Evolutionary conservation across 2,329 filamentous ascomycete genomes (phyloP).

Genomic region (Drechslerella coelobrocha): DNA sequence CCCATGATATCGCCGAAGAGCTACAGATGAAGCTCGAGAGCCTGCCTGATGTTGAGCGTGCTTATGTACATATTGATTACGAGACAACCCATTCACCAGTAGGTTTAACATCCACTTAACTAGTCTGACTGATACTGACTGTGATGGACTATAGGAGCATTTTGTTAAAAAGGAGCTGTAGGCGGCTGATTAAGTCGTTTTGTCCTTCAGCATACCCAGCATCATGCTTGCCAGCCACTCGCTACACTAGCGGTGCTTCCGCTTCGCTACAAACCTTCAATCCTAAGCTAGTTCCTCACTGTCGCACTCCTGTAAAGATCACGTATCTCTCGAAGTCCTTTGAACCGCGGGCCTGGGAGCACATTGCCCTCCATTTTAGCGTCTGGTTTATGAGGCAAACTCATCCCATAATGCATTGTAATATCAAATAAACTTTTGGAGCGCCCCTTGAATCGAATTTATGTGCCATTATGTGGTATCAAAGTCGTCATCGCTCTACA

Average conservation of each 20-base stretch:
- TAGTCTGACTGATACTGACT: conserved; percentile 10
- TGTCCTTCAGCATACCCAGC: conserved; percentile 26
- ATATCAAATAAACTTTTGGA: no score
- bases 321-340: not conserved
- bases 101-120: conserved; percentile 12
- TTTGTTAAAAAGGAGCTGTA: conserved; percentile 55
- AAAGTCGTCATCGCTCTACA: no score
- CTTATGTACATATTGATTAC: conserved; percentile 96
- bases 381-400: not conserved
- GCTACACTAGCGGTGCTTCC: no score
- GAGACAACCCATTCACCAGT: conserved; percentile 89
- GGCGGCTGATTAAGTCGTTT: conserved; percentile 21
- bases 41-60: conserved; percentile 87
- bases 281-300: no score
- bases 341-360: not conserved
- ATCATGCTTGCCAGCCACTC: not conserved
- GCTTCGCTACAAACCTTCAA: no score
- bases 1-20: conserved; percentile 92
- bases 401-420: no score
- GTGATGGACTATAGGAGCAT: conserved; percentile 52
- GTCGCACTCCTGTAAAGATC: no score
- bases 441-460: no score
- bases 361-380: not conserved
- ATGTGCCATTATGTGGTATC: no score
- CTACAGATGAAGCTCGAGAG: conserved; percentile 93